Evolutionary conservation across 768 basidiomycete genomes (phyloP).

Genomic region (Panaeolus papilionaceus): DNA sequence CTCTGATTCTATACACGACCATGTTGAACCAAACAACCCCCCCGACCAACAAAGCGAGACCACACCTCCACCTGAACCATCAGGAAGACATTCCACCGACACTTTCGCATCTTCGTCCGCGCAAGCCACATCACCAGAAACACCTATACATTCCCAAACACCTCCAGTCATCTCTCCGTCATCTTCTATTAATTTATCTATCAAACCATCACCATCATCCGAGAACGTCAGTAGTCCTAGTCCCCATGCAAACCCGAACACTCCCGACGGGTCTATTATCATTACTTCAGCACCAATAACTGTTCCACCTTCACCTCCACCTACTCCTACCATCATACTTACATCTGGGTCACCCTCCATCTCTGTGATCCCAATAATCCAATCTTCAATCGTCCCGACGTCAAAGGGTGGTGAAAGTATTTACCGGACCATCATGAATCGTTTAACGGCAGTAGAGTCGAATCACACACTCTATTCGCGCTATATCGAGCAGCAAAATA

Average conservation of each 20-base stretch:
- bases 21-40: neutral
- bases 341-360: conserved; percentile 23
- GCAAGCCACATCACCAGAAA: conserved; percentile 16
- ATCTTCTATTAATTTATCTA: neutral
- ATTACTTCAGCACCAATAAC: conserved; percentile 7
- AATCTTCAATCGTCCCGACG: conserved; percentile 22
- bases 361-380: conserved; percentile 22
- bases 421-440: conserved; percentile 95
- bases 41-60: conserved; percentile 13
- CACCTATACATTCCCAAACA: conserved; percentile 20
- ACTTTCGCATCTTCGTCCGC: conserved; percentile 17
- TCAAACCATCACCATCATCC: neutral
- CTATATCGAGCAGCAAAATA: conserved; percentile 91
- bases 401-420: conserved; percentile 81
- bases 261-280: neutral
- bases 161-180: conserved; percentile 9
- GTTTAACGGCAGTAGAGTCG: conserved; percentile 81
- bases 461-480: conserved; percentile 85
- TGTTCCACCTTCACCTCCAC: conserved; percentile 17
- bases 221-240: neutral
- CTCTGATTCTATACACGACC: neutral
- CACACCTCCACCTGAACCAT: conserved; percentile 8
- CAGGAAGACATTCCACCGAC: conserved; percentile 21
- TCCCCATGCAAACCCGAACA: conserved; percentile 10
- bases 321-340: conserved; percentile 17